Base-by-base conservation (phyloP, 331 rosid species). In the Quercus phellos region DNA sequence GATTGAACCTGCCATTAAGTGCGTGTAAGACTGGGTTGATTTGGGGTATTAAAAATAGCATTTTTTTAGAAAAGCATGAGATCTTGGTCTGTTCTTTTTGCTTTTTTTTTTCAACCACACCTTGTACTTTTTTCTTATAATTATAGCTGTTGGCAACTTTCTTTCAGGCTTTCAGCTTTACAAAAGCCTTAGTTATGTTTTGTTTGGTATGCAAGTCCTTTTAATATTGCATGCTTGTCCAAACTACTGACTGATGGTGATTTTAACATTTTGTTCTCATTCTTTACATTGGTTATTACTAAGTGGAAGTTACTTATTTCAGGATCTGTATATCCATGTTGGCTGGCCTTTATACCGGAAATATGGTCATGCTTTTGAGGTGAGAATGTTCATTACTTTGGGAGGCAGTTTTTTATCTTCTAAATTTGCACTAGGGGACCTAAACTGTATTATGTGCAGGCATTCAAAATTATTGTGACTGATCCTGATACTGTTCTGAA, bases 331-430 rank as follows among this genome's bases (percentile, higher is more conserved):
- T 46, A 58, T 95, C 73, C 89, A 93, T 80, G 89, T 95, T 85
- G 98, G 84, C 21, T 95, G 99, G 99, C 99, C 99, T 56, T 82
- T 95, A 50, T 95, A 95, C 81, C 90, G 97, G 77, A 95, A 93
- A 76, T 89, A 93, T 78, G 94, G 93, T 74, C 99, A 95, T 75
- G 98, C 97, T 88, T 95, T 95, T 79, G 98, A 95, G 98, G 99
- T 91, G 35, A 69, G 78, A 29, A 21, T 60, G 4, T 12, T 3
- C 0, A 21, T n/a, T 19, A 19, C 6, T 74, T 24, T 54, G 22
- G 32, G 5, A n/a, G 42, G 53, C 11, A n/a, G 27, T 77, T 38
- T 3, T 68, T 24, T 67, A 19, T 59, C 8, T 75, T 80, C 34
- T 59, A 13, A 30, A 26, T 72, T 70, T 61, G 38, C 50, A 12